Evolutionary conservation across 306 rosid genomes (phyloP).

Genomic region (Prinsepia uniflora): DNA sequence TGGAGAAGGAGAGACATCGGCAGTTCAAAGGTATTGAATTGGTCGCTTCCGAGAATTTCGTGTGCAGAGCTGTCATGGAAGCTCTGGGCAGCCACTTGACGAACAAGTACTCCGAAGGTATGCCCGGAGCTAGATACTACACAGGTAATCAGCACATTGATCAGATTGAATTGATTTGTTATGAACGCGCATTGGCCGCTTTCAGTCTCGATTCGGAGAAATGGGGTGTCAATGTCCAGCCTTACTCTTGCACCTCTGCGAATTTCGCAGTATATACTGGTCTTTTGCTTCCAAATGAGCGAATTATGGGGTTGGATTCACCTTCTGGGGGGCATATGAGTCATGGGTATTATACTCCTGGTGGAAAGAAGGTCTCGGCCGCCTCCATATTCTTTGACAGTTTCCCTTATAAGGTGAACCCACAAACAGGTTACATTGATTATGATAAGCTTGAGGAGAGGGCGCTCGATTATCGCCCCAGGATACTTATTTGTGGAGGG

Average conservation of each 20-base stretch:
- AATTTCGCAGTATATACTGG: conserved; percentile 91
- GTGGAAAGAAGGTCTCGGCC: conserved; percentile 80
- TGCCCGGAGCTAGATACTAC: conserved; percentile 83
- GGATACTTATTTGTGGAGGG: conserved; percentile 92
- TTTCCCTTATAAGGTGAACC: conserved; percentile 80
- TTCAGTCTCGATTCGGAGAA: conserved; percentile 56
- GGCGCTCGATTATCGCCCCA: conserved; percentile 95
- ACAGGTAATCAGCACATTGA: conserved; percentile 80
- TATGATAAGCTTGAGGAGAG: conserved; percentile 91
- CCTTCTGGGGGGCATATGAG: conserved; percentile 98
- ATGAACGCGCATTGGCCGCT: conserved; percentile 75
- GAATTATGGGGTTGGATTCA: conserved; percentile 92
- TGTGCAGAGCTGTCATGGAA: conserved; percentile 81
- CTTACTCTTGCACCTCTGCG: conserved; percentile 90
- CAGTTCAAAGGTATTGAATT: conserved; percentile 78
- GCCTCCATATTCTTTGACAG: conserved; percentile 94
- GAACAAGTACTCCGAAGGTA: conserved; percentile 88
- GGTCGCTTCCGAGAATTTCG: conserved; percentile 90
- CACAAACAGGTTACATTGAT: conserved; percentile 73
- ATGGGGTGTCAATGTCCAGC: conserved; percentile 96
- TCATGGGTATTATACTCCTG: conserved; percentile 83
- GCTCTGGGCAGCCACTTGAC: conserved; percentile 90
- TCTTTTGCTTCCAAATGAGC: conserved; percentile 70
- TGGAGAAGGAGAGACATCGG: conserved; percentile 80
- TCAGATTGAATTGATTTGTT: conserved; percentile 71